Base-by-base conservation (phyloP, 306 rosid species). In the Prunus armeniaca region DNA sequence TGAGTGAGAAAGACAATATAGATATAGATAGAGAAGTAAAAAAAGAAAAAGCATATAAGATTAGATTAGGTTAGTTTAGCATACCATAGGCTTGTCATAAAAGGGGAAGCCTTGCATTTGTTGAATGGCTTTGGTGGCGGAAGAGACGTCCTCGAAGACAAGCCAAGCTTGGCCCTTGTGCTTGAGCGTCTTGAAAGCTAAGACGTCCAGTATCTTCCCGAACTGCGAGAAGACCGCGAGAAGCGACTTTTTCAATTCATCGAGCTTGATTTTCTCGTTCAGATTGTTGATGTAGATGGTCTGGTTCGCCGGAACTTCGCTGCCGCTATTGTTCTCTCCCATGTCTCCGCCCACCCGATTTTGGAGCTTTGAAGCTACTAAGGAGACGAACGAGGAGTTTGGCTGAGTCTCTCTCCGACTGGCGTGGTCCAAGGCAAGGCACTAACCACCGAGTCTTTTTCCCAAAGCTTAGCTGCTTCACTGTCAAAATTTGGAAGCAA, bases 91-190 rank as follows among this genome's bases (percentile, higher is more conserved):
- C 77, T 91, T 96, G 80, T 96, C 98, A 41, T 96, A 96, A 78
- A 96, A 96, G 55, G 99, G 99, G 76, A 96, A 96, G 75, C 96
- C 97, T 74, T 96, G 99, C 99, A 96, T 93, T 83, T 96, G 94
- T 81, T 97, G 87, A 62, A 92, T 89, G 38, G 99, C 97, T 83
- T 91, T 96, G 76, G 97, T 63, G 82, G 99, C 98, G 27, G 98
- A 96, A 65, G 89, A 66, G 2, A 80, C 89, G n/a, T 91, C 98
- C 65, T 96, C 93, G 80, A 96, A 96, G 49, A 96, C 92, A 10
- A 96, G 97, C 98, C 97, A 96, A 54, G 98, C 98, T 81, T 96
- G 99, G 25, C 99, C 99, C 72, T 91, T 96, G 82, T 93, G 99
- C 84, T 96, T 96, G 62, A 96, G 84, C 30, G 97, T 89, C 84